Conservation (phyloP, 495 filamentous ascomycete genomes). For the Daldinia bambusicola region DNA sequence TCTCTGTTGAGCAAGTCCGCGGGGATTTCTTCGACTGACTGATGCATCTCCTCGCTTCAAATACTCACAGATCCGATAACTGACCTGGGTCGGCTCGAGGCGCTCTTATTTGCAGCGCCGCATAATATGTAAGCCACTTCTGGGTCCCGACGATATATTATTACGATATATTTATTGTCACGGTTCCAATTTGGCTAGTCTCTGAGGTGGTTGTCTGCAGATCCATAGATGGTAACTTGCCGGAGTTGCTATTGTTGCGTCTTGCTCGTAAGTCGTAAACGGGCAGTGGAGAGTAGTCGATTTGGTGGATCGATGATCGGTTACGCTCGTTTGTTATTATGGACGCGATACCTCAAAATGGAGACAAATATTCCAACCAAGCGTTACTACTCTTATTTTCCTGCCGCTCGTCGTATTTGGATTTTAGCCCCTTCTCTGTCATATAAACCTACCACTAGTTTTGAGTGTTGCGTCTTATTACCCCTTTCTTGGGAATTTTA, state of each 20-base stretch:
- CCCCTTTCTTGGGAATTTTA: conserved; percentile 11
- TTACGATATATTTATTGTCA: conserved; percentile 39
- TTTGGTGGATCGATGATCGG: conserved; percentile 11
- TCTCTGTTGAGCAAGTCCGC: conserved; percentile 37
- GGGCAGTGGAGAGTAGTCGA: conserved; percentile 21
- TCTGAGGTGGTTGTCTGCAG: conserved; percentile 29
- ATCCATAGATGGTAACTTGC: conserved; percentile 31
- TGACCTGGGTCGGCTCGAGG: conserved; percentile 14
- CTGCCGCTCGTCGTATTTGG: neutral
- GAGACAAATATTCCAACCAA: conserved; percentile 15
- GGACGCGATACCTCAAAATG: conserved; percentile 19
- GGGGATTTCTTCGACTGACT: conserved; percentile 35
- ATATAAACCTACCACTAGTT: conserved; percentile 5
- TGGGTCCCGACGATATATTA: conserved; percentile 20
- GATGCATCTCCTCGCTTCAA: conserved; percentile 41
- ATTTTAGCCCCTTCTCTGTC: neutral
- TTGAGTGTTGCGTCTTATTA: neutral
- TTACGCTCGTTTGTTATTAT: conserved; percentile 15
- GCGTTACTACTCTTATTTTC: neutral
- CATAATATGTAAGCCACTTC: conserved; percentile 21
- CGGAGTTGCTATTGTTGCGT: conserved; percentile 32
- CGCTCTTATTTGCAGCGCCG: conserved; percentile 22
- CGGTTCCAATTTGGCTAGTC: conserved; percentile 18
- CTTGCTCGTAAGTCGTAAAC: conserved; percentile 15
- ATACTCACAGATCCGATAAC: conserved; percentile 11